Evolutionary conservation across 371 early-diverging fungal genomes (phyloP).

Genomic region (Lichtheimia ramosa): DNA sequence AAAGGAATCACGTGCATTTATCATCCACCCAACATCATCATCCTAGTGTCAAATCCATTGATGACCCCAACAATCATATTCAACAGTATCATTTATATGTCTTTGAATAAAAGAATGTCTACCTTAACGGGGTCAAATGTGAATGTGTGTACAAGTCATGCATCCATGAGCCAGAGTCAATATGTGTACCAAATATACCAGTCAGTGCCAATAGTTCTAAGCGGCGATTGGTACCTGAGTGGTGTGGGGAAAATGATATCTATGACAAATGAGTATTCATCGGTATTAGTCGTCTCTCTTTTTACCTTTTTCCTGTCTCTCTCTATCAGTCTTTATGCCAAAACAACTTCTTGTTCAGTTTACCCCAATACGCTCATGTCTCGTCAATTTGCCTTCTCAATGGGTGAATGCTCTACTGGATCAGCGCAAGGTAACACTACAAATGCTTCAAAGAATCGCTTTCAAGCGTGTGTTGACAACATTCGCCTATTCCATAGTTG

Average conservation of each 20-base stretch:
- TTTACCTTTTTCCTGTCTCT: background rate
- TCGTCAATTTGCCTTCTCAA: constrained; percentile 63
- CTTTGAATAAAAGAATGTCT: too few relatives aligned
- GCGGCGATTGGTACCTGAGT: background rate
- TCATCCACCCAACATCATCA: too few relatives aligned
- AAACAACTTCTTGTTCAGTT: constrained; percentile 60
- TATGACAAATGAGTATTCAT: background rate
- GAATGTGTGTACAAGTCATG: background rate
- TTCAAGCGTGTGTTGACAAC: background rate
- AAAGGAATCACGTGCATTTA: too few relatives aligned
- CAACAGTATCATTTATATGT: too few relatives aligned
- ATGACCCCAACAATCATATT: too few relatives aligned
- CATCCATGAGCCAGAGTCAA: background rate
- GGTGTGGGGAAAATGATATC: background rate
- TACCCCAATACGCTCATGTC: constrained; percentile 59
- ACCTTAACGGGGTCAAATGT: too few relatives aligned
- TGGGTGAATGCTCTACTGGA: constrained; percentile 70
- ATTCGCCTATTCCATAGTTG: constrained; percentile 23
- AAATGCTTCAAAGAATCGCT: background rate
- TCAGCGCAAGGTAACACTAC: constrained; percentile 56
- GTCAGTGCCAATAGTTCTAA: background rate
- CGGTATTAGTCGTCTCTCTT: background rate
- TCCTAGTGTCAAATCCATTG: background rate
- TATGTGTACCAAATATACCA: background rate
- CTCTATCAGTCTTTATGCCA: constrained; percentile 47